These are phyloP conservation scores for Macrolepiota dolichaula DNA, from an alignment of 768 basidiomycete species.

Conservation along the genomic window DNA sequence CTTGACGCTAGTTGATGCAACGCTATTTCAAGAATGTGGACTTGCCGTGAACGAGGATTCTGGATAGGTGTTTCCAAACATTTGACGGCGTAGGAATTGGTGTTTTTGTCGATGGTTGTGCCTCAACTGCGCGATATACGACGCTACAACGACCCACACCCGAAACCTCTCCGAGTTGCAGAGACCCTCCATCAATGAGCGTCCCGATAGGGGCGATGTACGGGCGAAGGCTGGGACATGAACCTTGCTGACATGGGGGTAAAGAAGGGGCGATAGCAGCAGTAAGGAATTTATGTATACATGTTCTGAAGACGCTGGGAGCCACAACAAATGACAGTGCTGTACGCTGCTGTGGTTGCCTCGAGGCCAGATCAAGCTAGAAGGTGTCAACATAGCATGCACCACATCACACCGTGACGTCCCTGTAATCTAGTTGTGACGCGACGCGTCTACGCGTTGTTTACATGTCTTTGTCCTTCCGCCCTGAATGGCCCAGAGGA, in stretches of 20 bases:
- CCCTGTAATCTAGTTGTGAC: too few species aligned
- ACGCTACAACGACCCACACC: conserved; percentile 96
- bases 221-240: conserved; percentile 36
- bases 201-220: conserved; percentile 69
- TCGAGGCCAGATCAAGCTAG: too few species aligned
- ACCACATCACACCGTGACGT: too few species aligned
- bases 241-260: conserved; percentile 38
- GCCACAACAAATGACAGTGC: too few species aligned
- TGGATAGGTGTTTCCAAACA: conserved; percentile 67
- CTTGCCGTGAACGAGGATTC: conserved; percentile 62
- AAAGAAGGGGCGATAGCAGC: too few species aligned
- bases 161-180: conserved; percentile 86
- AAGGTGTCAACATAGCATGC: too few species aligned
- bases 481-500: neutral
- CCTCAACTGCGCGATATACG: conserved; percentile 87
- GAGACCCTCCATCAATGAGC: conserved; percentile 80
- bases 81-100: conserved; percentile 86
- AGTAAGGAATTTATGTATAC: conserved; percentile 17
- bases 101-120: conserved; percentile 36
- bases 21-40: conserved; percentile 90
- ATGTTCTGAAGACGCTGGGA: too few species aligned
- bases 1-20: conserved; percentile 79
- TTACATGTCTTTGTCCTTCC: neutral
- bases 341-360: too few species aligned
- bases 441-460: conserved; percentile 3